Evolutionary conservation across 495 filamentous ascomycete species (phyloP), one percentile per base, ranked within the genome.

Genomic region (Durotheca rogersii): DNA sequence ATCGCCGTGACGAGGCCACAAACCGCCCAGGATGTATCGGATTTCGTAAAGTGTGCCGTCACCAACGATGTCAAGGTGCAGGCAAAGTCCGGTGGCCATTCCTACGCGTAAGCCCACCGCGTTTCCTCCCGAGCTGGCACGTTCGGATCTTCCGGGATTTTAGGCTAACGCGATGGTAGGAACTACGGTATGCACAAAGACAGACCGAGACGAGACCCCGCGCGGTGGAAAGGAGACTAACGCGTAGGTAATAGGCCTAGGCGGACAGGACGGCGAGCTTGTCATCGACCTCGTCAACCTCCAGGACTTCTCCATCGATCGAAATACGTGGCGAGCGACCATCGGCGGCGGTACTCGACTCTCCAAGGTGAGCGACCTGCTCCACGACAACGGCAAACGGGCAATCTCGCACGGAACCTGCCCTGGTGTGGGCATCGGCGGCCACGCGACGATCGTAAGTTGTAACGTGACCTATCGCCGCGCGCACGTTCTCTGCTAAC

Each of bases 51-150:
- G 43, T 89, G 85, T 52, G 85, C 84, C 0, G 67, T 62, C 0
- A 55, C 64, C 2, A 66, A 74, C 43, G 69, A 65, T 27, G 65
- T 81, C 53, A 83, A 84, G 54, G 84, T 90, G 15, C 85, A 88
- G 52, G 72, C 86, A 7, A 81, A 76, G 55, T 81, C 80, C 30
- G 88, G 88, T 10, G 88, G 88, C 1, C 88, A 90, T 60, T 87
- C 83, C 10, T 89, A 85, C 67, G 73, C 64, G 72, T 76, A 51
- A 47, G 73, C 43, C 18, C 15, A 6, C 23, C 6, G n/a, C n/a
- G 1, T 6, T 10, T 30, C 44, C 20, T 14, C 7, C n/a, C n/a
- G n/a, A n/a, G n/a, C n/a, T n/a, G 11, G 15, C 3, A 17, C n/a
- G 18, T 23, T 32, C 14, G 27, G 21, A 7, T 15, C 17, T 2